Conservation (phyloP, 805 yeast species). For the Cyberlindnera misumaiensis region DNA sequence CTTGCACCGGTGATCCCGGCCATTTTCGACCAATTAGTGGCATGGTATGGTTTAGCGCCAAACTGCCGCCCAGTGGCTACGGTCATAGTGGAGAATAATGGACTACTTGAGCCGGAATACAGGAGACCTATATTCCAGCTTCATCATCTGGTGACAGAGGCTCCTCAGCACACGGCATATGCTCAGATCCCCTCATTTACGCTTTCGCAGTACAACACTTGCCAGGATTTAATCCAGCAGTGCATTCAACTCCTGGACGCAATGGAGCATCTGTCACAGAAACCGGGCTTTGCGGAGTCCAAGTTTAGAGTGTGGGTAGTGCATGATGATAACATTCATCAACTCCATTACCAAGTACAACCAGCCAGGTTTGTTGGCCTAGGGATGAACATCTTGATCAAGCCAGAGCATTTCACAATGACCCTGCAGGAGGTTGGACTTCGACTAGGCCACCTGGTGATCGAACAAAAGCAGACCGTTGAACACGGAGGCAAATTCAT, state of each 20-base stretch:
- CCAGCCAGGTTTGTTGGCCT: conserved; percentile 25
- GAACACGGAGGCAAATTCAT: conserved; percentile 4
- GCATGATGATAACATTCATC: conserved; percentile 7
- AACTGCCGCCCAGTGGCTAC: conserved; percentile 33
- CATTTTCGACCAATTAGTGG: conserved; percentile 36
- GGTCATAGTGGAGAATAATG: conserved; percentile 24
- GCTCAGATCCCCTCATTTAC: conserved; percentile 23
- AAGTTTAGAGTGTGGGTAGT: conserved; percentile 20
- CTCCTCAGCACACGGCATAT: conserved; percentile 10
- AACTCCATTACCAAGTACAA: conserved; percentile 15
- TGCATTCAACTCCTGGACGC: conserved; percentile 12
- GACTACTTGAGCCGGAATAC: conserved; percentile 27
- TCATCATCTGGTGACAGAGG: conserved; percentile 25
- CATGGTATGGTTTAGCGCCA: conserved; percentile 49
- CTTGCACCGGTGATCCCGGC: conserved; percentile 34
- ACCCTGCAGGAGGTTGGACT: conserved; percentile 19
- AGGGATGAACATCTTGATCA: conserved; percentile 19
- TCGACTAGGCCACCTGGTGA: conserved; percentile 24
- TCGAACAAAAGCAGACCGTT: conserved; percentile 25
- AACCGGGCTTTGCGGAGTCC: conserved; percentile 3
- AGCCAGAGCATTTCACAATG: conserved; percentile 12
- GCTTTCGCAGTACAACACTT: conserved; percentile 28
- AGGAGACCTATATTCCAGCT: conserved; percentile 30
- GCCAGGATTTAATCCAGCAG: conserved; percentile 11
- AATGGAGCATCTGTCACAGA: conserved; percentile 8